phyloP scores from a whole-genome alignment of 2,329 filamentous ascomycete species.

The Scedosporium boydii region DNA sequence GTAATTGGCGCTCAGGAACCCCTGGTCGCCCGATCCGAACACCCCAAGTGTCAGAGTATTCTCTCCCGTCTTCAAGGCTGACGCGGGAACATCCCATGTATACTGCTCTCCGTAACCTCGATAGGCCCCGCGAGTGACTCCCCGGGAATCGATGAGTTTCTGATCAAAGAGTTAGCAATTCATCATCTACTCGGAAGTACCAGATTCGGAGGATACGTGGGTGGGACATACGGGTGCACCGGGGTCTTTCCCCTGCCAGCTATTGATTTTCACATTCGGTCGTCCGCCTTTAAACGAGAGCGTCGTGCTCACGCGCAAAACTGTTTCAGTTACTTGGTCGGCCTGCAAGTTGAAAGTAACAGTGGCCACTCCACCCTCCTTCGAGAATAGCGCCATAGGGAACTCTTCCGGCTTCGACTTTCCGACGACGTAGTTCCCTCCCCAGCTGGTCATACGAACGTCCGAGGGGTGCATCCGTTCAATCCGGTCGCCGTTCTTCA shows the following conservation, averaged over 20 bases:
- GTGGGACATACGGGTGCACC: conserved; percentile 40
- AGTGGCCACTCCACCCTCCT: conserved; percentile 47
- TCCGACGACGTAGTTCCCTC: conserved; percentile 51
- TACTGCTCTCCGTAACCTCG: conserved; percentile 56
- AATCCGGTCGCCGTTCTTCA: conserved; percentile 58
- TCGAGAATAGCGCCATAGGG: conserved; percentile 58
- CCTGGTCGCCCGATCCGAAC: background rate
- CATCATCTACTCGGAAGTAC: too few relatives aligned
- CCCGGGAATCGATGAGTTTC: conserved; percentile 46
- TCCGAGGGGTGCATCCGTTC: conserved; percentile 61
- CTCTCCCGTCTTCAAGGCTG: conserved; percentile 44
- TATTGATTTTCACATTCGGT: conserved; percentile 46
- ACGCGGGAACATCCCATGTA: conserved; percentile 48
- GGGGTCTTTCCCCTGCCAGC: conserved; percentile 36
- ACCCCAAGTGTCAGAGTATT: conserved; percentile 38
- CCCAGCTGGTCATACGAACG: conserved; percentile 53
- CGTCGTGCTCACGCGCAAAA: conserved; percentile 54
- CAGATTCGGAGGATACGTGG: too few relatives aligned
- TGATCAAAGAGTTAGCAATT: background rate
- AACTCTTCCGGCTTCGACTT: conserved; percentile 41
- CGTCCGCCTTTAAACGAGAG: conserved; percentile 51
- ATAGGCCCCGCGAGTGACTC: conserved; percentile 57
- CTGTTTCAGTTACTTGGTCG: conserved; percentile 41
- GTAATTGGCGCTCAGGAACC: conserved; percentile 49
- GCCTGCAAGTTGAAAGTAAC: conserved; percentile 49